A percentile compares a stretch with the other conserved stretches of the same genome.
Conservation (phyloP, 2,329 filamentous ascomycete genomes). For the Dothidotthia symphoricarpi region DNA sequence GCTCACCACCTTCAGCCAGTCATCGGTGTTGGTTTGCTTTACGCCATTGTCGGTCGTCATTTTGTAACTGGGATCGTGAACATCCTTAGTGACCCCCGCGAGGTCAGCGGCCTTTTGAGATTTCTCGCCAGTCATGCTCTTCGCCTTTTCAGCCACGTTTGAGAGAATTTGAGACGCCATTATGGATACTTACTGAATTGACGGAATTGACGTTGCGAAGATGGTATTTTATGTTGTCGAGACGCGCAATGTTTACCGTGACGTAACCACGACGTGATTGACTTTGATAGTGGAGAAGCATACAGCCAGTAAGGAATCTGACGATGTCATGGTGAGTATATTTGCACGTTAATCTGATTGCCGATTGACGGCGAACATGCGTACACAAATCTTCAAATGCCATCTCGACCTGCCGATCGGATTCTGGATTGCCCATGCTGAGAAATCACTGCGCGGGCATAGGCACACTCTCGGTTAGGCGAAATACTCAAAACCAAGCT, state of each 20-base stretch:
- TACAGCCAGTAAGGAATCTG: slow-evolving; percentile 13
- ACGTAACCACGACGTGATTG: no score
- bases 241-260: slow-evolving; percentile 11
- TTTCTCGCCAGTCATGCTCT: slow-evolving; percentile 34
- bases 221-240: neutral
- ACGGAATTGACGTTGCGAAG: slow-evolving; percentile 5
- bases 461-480: slow-evolving; percentile 6
- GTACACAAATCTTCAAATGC: slow-evolving; percentile 21
- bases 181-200: no score
- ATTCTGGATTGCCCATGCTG: slow-evolving; percentile 28
- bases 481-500: no score
- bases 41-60: slow-evolving; percentile 78
- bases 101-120: slow-evolving; percentile 63
- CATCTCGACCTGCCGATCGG: slow-evolving; percentile 14
- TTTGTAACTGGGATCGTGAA: slow-evolving; percentile 53
- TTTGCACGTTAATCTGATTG: slow-evolving; percentile 16
- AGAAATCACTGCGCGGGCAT: slow-evolving; percentile 9
- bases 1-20: slow-evolving; percentile 68
- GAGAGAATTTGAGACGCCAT: slow-evolving; percentile 38
- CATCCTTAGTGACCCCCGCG: slow-evolving; percentile 57
- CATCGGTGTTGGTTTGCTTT: slow-evolving; percentile 69
- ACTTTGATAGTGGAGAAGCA: slow-evolving; percentile 1
- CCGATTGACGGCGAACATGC: slow-evolving; percentile 17
- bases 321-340: slow-evolving; percentile 12
- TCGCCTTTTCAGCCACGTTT: slow-evolving; percentile 30